A percentile compares a stretch with the other conserved stretches of the same genome.
Evolutionary conservation across 768 basidiomycete species (phyloP).

Genomic region (Xerocomellus chrysenteron): DNA sequence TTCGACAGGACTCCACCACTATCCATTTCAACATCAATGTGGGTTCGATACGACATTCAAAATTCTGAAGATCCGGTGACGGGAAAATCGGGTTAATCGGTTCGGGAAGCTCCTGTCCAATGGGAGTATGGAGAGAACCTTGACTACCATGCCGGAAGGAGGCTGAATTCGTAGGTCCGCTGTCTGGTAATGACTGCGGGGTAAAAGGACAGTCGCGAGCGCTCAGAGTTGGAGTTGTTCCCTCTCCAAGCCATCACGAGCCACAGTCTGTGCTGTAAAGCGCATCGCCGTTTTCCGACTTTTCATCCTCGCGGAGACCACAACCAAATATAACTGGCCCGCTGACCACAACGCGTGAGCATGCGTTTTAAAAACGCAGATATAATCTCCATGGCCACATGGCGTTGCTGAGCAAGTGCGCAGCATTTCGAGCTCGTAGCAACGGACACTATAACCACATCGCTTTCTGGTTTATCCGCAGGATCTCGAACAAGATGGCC

Average conservation of each 20-base stretch:
- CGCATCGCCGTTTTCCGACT: not conserved
- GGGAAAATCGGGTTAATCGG: conserved; percentile 13
- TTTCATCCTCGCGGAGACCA: not conserved
- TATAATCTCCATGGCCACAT: conserved; percentile 4
- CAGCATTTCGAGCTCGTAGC: not conserved
- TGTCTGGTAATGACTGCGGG: conserved; percentile 7
- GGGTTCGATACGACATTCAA: conserved; percentile 3
- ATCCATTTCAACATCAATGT: conserved; percentile 6
- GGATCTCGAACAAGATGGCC: conserved; percentile 24
- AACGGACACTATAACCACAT: not conserved
- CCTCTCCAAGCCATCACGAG: not conserved
- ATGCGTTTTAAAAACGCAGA: not conserved
- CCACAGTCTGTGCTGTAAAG: not conserved
- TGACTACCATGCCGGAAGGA: not conserved
- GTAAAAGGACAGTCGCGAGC: conserved; percentile 3
- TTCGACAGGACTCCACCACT: conserved; percentile 6
- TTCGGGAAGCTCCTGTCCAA: conserved; percentile 22
- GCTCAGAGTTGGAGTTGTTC: not conserved
- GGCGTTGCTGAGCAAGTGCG: conserved; percentile 11
- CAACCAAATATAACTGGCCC: conserved; percentile 12
- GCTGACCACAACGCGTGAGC: conserved; percentile 2
- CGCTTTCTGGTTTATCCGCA: conserved; percentile 1
- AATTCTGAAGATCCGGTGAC: conserved; percentile 25
- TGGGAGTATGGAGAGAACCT: conserved; percentile 8
- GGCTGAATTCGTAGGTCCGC: conserved; percentile 4